phyloP scores from a whole-genome alignment of 208 protist species.

The Balamuthia mandrillaris region DNA sequence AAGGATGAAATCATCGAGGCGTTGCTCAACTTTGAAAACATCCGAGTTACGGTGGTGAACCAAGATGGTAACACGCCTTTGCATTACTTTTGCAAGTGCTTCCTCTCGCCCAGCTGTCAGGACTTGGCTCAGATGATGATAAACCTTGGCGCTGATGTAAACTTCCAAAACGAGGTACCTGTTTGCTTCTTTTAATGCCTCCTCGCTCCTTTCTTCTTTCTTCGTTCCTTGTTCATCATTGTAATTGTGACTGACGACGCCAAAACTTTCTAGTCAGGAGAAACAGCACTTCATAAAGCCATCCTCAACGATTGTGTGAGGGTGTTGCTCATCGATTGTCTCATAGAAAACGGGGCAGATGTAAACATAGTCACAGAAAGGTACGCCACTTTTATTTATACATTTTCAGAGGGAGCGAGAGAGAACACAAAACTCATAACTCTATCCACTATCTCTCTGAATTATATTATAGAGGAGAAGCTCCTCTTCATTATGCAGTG shows the following conservation, averaged over 20 bases:
- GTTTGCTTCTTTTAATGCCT: neutral
- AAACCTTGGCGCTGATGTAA: slow-evolving; percentile 46
- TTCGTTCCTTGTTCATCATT: neutral
- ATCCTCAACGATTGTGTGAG: slow-evolving; percentile 54
- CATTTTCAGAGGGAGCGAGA: neutral
- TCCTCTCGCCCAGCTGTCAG: slow-evolving; percentile 40
- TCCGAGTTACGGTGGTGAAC: slow-evolving; percentile 47
- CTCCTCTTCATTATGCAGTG: slow-evolving; percentile 19
- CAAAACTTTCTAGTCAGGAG: slow-evolving; percentile 23
- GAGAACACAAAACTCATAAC: neutral
- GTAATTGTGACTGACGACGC: neutral
- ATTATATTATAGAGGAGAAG: neutral
- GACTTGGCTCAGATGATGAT: slow-evolving; percentile 47
- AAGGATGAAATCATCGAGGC: slow-evolving; percentile 37
- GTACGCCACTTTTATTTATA: neutral
- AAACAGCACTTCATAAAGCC: slow-evolving; percentile 58
- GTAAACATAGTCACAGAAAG: slow-evolving; percentile 20
- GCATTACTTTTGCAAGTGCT: slow-evolving; percentile 59
- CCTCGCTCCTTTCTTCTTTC: neutral
- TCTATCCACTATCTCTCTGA: neutral
- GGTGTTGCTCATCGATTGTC: slow-evolving; percentile 43
- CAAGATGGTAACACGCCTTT: slow-evolving; percentile 52
- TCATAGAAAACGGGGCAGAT: slow-evolving; percentile 27
- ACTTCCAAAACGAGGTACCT: slow-evolving; percentile 40
- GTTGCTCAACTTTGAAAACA: slow-evolving; percentile 27